phyloP scores from a whole-genome alignment of 805 yeast species.

The Dipodascus albidus region DNA sequence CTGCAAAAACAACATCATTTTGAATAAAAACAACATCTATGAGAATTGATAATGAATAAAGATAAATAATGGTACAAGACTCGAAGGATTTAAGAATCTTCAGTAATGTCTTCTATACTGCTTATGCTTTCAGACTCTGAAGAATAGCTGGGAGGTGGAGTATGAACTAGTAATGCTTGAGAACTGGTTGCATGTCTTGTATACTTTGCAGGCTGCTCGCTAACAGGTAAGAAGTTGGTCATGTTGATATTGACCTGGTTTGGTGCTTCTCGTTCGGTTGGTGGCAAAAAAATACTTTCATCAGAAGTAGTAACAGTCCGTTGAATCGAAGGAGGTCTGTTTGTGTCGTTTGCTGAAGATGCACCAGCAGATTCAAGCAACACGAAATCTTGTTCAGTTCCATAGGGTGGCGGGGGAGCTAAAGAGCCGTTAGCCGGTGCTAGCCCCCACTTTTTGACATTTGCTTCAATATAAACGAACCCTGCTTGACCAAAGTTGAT shows the following conservation, averaged over 20 bases:
- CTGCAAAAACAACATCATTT: neutral
- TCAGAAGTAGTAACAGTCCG: conserved; percentile 5
- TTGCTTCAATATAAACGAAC: conserved; percentile 81
- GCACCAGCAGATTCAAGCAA: conserved; percentile 39
- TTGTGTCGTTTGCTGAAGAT: conserved; percentile 33
- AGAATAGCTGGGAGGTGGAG: conserved; percentile 3
- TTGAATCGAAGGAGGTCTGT: conserved; percentile 12
- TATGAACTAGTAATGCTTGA: neutral
- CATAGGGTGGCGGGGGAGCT: conserved; percentile 91
- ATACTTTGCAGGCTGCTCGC: neutral
- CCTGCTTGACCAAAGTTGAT: conserved; percentile 87
- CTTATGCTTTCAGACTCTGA: neutral
- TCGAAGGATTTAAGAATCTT: neutral
- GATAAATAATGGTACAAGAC: neutral
- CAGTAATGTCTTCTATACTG: neutral
- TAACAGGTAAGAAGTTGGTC: conserved; percentile 5
- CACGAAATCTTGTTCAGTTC: conserved; percentile 66
- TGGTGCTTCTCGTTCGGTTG: conserved; percentile 5
- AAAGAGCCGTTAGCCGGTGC: conserved; percentile 84
- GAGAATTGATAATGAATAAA: neutral
- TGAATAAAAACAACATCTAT: too few species aligned
- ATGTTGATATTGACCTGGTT: conserved; percentile 11
- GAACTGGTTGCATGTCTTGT: neutral
- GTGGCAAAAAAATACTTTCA: conserved; percentile 4
- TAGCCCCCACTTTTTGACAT: conserved; percentile 90